Evolutionary conservation across 225 moss, liverwort and hornwort genomes (phyloP), one percentile per base, ranked within the genome.

Genomic region (Bryoerythrophyllum caledonicum): DNA sequence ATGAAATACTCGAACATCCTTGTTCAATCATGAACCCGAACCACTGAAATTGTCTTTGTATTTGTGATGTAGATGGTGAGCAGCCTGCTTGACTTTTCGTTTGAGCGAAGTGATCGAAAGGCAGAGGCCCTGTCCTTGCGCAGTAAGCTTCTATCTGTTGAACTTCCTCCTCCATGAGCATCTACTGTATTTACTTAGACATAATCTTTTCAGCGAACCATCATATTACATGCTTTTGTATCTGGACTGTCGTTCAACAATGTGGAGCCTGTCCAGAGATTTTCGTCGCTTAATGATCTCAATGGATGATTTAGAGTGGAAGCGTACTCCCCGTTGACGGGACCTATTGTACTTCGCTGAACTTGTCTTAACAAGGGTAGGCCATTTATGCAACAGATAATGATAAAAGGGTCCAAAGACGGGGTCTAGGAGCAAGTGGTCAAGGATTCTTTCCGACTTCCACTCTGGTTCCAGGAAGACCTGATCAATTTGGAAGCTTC

Each of bases 11-110:
- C 34, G 7, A 28, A 26, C 17, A 48, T 14, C 19, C 76, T 48
- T 49, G 24, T 35, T 43, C 15, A 15, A 60, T 68, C 32, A 38
- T 61, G 28, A 52, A 38, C 26, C 60, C 26, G 34, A 68, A 52
- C 25, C 51, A 35, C 35, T 35, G 35, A 69, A 67, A 25, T 61
- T 25, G 14, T 21, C 27, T 25, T 4, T 52, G 68, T 27, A 38
- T 37, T 60, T 74, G 65, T 75, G 52, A 69, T 79, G 57, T 67
- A 93, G 93, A 93, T 95, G 93, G 87, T 99, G 65, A 90, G 86
- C 82, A 93, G 91, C 72, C 71, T 95, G 67, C 82, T 99, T 66
- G 99, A 99, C 81, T 99, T 84, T 74, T 93, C 95, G 5, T 99
- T 99, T 74, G 91, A 92, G 65, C 90, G 82, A 68, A 82, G 86